Base-by-base conservation (phyloP, 768 basidiomycete species). In the Amylocystis lapponica region DNA sequence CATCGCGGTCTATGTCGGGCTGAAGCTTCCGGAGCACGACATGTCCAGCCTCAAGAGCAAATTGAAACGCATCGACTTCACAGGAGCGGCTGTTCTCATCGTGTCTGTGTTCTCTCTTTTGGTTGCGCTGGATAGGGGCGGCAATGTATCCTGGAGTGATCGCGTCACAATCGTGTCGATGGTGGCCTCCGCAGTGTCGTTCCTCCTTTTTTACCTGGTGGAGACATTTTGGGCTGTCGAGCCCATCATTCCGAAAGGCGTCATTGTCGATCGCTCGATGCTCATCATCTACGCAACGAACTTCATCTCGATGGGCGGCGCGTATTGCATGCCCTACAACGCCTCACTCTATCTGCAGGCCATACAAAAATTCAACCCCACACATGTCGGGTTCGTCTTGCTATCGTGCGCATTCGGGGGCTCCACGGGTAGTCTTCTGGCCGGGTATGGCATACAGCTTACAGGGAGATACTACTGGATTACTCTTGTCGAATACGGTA, bases 171-270 rank as follows among this genome's bases (percentile, higher is more conserved):
- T 59, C 36, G 33, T 23, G 36, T 38, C 49, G 2, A 48, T 61
- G 14, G 20, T 36, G 6, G 32, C 46, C 3, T 47, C 53, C 25
- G 47, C 17, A 1, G n/a, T 49, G 14, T 35, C 55, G 27, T 42
- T 51, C 45, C 14, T 32, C 2, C 34, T 68, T 5, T 79, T 82
- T 46, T 56, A 54, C 2, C 50, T 61, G 31, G 60, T 79, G 41
- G 79, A 83, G 56, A 61, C 69, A 47, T 55, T 64, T 30, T n/a
- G n/a, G n/a, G 78, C 79, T 0, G 58, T 57, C 16, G 79, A 81
- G 55, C 79, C 80, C 3, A 74, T 81, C 49, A 76, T 76, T 0
- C 80, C 81, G 0, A n/a, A n/a, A n/a, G n/a, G n/a, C n/a, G n/a
- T n/a, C n/a, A n/a, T n/a, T n/a, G n/a, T n/a, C n/a, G n/a, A n/a